phyloP scores from a whole-genome alignment of 345 rosid species.

The Capsella bursapastoris region DNA sequence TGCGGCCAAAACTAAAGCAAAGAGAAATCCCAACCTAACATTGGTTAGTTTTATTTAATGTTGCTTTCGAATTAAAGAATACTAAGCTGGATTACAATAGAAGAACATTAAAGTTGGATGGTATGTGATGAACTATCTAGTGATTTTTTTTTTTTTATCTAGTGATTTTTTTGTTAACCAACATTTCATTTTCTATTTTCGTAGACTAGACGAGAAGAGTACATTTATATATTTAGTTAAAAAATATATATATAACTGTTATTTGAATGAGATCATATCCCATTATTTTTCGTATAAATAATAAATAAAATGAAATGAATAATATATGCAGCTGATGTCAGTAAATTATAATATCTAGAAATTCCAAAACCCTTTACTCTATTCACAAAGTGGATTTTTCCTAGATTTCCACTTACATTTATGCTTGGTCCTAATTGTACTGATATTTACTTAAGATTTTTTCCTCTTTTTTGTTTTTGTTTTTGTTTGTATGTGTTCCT shows the following conservation, averaged over 20 bases:
- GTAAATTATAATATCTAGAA: slow-evolving; percentile 9
- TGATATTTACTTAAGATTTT: slow-evolving; percentile 34
- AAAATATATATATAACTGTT: neutral
- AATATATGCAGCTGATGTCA: slow-evolving; percentile 31
- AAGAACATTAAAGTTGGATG: slow-evolving; percentile 20
- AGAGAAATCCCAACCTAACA: slow-evolving; percentile 30
- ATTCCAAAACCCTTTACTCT: slow-evolving; percentile 30
- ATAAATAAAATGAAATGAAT: neutral
- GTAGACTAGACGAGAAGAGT: neutral
- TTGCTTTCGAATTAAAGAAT: neutral
- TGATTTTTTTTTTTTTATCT: neutral
- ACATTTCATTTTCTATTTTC: neutral
- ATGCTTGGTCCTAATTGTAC: slow-evolving; percentile 38
- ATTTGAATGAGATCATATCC: neutral
- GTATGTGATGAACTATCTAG: slow-evolving; percentile 10
- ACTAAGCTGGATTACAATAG: neutral
- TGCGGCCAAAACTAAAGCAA: slow-evolving; percentile 29
- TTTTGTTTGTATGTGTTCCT: slow-evolving; percentile 47
- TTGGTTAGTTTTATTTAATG: neutral
- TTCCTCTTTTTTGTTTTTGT: neutral
- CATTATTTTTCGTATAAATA: neutral
- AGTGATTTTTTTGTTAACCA: neutral
- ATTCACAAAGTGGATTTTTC: slow-evolving; percentile 58
- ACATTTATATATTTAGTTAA: neutral
- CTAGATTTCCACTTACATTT: slow-evolving; percentile 72